Percentiles rank a stretch among this genome's conserved stretches.
phyloP scores from a whole-genome alignment of 148 eudicot genomes.

The Silene uniflora region DNA sequence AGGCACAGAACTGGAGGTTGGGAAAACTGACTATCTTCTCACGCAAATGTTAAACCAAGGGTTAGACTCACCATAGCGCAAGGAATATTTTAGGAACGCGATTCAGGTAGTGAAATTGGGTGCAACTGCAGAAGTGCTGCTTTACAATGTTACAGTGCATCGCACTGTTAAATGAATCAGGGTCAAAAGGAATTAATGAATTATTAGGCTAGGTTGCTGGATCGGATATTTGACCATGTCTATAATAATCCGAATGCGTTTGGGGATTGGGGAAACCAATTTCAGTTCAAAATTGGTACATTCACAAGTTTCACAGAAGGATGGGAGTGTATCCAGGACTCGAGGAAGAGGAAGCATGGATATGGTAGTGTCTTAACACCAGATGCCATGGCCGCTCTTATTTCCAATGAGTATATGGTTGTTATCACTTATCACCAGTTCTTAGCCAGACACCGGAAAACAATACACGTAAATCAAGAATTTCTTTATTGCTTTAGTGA shows the following conservation, averaged over 20 bases:
- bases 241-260: no score
- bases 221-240: no score
- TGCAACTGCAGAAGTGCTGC: slow-evolving; percentile 35
- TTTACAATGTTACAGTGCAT: slow-evolving; percentile 43
- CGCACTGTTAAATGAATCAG: slow-evolving; percentile 34
- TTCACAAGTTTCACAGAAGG: slow-evolving; percentile 61
- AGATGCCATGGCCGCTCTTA: slow-evolving; percentile 45
- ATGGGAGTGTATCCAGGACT: slow-evolving; percentile 60
- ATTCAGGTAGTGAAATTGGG: no score
- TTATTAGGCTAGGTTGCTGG: background rate
- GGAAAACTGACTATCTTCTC: slow-evolving; percentile 48
- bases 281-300: slow-evolving; percentile 49
- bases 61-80: slow-evolving; percentile 33
- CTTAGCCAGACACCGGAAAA: background rate
- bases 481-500: background rate
- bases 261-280: no score
- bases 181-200: slow-evolving; percentile 37
- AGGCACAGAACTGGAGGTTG: background rate
- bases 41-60: slow-evolving; percentile 55
- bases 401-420: slow-evolving; percentile 58
- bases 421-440: background rate
- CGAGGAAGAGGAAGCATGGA: slow-evolving; percentile 57
- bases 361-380: slow-evolving; percentile 60
- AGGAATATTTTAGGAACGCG: no score
- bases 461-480: background rate